These are phyloP conservation scores for Pulveroboletus frians DNA, from an alignment of 768 basidiomycete species.

Conservation along the genomic window DNA sequence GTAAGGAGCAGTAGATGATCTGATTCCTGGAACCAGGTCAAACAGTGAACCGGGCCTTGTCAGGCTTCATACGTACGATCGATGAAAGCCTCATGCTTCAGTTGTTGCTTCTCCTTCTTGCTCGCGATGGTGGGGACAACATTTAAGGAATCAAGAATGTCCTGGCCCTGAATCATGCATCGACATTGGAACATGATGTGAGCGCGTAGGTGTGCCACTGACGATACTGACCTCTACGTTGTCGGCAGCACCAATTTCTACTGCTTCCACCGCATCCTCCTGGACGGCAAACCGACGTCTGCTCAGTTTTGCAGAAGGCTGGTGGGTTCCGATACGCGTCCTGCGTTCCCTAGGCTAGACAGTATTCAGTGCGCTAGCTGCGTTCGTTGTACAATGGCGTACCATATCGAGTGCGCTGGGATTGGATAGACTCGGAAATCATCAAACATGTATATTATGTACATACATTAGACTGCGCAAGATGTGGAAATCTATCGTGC, in stretches of 20 bases:
- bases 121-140: slow-evolving; percentile 28
- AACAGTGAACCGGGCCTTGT: neutral
- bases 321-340: slow-evolving; percentile 43
- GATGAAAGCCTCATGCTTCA: slow-evolving; percentile 65
- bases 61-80: slow-evolving; percentile 42
- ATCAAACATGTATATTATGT: neutral
- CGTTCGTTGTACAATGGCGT: neutral
- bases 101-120: slow-evolving; percentile 65
- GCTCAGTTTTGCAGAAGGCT: slow-evolving; percentile 44
- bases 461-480: neutral
- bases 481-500: neutral
- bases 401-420: slow-evolving; percentile 16
- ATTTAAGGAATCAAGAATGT: slow-evolving; percentile 38
- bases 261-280: slow-evolving; percentile 43
- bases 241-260: slow-evolving; percentile 39
- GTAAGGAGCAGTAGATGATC: slow-evolving; percentile 46
- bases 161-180: slow-evolving; percentile 34
- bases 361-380: slow-evolving; percentile 7
- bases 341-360: slow-evolving; percentile 34
- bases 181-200: neutral
- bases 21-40: slow-evolving; percentile 38
- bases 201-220: slow-evolving; percentile 13
- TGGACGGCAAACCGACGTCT: slow-evolving; percentile 49
- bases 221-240: slow-evolving; percentile 29
- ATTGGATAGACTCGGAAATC: neutral